phyloP scores from a whole-genome alignment of 2,329 filamentous ascomycete genomes.

The Sphaceloma murrayae region DNA sequence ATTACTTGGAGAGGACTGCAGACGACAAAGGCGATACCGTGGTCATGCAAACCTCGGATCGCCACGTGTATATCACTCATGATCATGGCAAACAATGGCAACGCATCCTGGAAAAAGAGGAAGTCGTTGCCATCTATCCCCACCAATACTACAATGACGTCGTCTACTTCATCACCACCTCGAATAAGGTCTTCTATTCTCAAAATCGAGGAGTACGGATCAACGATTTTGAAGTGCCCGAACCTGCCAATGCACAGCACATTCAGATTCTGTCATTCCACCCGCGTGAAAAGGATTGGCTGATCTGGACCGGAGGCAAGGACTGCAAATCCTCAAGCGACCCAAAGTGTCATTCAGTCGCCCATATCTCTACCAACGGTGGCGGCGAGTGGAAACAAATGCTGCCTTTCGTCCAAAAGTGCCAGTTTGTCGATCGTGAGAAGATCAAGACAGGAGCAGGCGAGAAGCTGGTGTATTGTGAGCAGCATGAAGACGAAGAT shows the following conservation, averaged over 20 bases:
- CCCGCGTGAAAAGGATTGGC: conserved; percentile 73
- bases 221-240: conserved; percentile 61
- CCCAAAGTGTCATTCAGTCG: conserved; percentile 63
- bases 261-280: conserved; percentile 66
- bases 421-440: conserved; percentile 71
- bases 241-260: conserved; percentile 43
- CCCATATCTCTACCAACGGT: conserved; percentile 68
- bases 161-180: conserved; percentile 72
- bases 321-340: conserved; percentile 52
- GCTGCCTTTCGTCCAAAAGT: conserved; percentile 64
- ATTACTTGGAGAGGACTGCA: conserved; percentile 71
- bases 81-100: conserved; percentile 88
- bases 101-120: conserved; percentile 53
- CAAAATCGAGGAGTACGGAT: conserved; percentile 67
- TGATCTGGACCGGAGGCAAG: conserved; percentile 73
- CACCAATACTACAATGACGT: conserved; percentile 75
- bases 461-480: conserved; percentile 55
- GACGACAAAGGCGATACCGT: conserved; percentile 53
- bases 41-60: conserved; percentile 49
- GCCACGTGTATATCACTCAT: conserved; percentile 61
- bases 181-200: conserved; percentile 65
- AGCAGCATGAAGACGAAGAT: conserved; percentile 54
- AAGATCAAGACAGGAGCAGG: conserved; percentile 42
- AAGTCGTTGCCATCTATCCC: conserved; percentile 61
- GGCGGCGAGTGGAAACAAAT: conserved; percentile 68